Percentiles rank a stretch among this genome's conserved stretches.
phyloP scores from a whole-genome alignment of 768 basidiomycete genomes.

The Pleurotus citrinopileatus region DNA sequence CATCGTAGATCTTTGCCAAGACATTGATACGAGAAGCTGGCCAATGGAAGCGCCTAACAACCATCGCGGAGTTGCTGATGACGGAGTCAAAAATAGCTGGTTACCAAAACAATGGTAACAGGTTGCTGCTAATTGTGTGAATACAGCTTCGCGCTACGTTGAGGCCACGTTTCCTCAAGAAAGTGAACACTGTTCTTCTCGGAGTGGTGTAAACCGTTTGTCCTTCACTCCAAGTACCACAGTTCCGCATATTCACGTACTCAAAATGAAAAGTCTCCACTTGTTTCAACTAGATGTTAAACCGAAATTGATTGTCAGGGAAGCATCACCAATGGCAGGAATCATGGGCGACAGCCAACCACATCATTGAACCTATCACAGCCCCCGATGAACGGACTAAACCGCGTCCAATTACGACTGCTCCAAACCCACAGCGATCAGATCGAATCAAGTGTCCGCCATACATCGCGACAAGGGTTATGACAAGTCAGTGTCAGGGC shows the following conservation, averaged over 20 bases:
- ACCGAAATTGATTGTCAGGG: background rate
- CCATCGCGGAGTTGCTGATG: background rate
- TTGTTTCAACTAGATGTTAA: background rate
- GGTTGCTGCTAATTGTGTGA: background rate
- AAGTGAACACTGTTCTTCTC: too few relatives aligned
- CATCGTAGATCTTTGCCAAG: constrained; percentile 6
- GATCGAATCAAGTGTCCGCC: background rate
- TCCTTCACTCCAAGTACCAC: background rate
- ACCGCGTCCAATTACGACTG: too few relatives aligned
- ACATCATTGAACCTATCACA: too few relatives aligned
- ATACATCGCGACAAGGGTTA: background rate
- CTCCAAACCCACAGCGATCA: background rate
- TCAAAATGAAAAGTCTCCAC: background rate
- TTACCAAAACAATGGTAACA: constrained; percentile 1
- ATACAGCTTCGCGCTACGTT: background rate
- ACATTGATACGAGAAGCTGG: background rate
- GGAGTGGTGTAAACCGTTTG: too few relatives aligned
- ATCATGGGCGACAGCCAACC: too few relatives aligned
- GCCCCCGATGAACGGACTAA: too few relatives aligned
- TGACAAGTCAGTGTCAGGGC: background rate
- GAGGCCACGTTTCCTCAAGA: background rate
- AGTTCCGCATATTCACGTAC: background rate
- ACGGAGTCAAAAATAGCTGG: background rate
- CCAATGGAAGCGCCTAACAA: background rate
- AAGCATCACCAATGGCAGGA: background rate